Evolutionary conservation across 768 basidiomycete species (phyloP), one percentile per base, ranked within the genome.

Genomic region (Fistulinella prunicolor): DNA sequence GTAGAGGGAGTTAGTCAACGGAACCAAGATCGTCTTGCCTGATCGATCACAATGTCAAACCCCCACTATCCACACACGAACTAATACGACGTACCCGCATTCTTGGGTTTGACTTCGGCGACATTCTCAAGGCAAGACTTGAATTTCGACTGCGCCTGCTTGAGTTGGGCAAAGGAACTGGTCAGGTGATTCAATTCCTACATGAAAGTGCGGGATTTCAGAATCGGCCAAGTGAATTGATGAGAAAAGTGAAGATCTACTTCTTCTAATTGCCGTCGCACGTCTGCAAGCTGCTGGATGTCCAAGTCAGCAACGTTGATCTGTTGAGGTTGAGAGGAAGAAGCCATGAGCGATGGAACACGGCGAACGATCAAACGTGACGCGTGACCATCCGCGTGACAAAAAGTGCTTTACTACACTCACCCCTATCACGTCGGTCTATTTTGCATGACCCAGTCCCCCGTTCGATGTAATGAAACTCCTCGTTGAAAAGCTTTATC

Each of bases 161-260:
- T 95, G 21, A 98, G 81, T 58, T 96, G 93, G 10, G 85, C 81
- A 62, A 94, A 97, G 26, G 94, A 95, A 58, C 81, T 87, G 10
- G 94, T 90, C 40, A 97, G 74, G 64, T 96, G 94, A 47, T 81
- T 86, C 39, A 99, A 70, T 76, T 99, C 95, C 94, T 98, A 22
- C 7, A 22, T 26, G 42, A 16, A 36, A 19, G 20, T 6, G 16
- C n/a, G n/a, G n/a, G n/a, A n/a, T n/a, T n/a, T 53, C 38, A 47
- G 50, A 38, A 38, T 53, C 23, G 34, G 24, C 19, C 10, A 9
- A 3, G 43, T 0, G 6, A 17, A 14, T 10, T 4, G 16, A 20
- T 20, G 14, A 19, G 6, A 32, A 13, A 21, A 10, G 9, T 1
- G 19, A 10, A 13, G 1, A 23, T 71, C 53, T 46, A 90, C 95